These are phyloP conservation scores for Hypoxylon rubiginosum DNA, from an alignment of 2,329 filamentous ascomycete genomes.

Conservation along the genomic window DNA sequence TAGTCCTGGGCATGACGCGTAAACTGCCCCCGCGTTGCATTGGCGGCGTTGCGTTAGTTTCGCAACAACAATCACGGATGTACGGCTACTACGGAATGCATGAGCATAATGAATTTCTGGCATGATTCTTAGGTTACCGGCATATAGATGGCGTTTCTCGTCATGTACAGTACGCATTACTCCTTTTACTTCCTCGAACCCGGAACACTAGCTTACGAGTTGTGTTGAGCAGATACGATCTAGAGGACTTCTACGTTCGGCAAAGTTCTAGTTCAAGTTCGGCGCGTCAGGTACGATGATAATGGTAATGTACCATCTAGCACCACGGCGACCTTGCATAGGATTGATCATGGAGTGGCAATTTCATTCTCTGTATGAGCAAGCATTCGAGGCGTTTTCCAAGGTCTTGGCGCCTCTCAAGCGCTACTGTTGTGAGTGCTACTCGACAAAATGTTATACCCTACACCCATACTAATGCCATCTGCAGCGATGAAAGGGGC, in stretches of 20 bases:
- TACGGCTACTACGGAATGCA: constrained; percentile 37
- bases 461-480: constrained; percentile 20
- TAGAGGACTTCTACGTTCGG: constrained; percentile 44
- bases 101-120: constrained; percentile 37
- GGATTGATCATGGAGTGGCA: constrained; percentile 29
- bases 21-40: constrained; percentile 50
- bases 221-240: constrained; percentile 40
- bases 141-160: constrained; percentile 43
- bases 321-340: constrained; percentile 31
- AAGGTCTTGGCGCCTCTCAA: constrained; percentile 25
- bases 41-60: constrained; percentile 29
- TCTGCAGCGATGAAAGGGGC: constrained; percentile 34
- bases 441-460: background rate
- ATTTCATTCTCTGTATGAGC: constrained; percentile 33
- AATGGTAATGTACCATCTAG: constrained; percentile 44
- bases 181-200: background rate
- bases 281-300: constrained; percentile 35
- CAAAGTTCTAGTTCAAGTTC: constrained; percentile 39
- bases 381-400: constrained; percentile 39
- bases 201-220: constrained; percentile 4
- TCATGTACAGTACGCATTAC: constrained; percentile 40
- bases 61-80: constrained; percentile 29
- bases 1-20: constrained; percentile 54
- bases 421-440: constrained; percentile 25
- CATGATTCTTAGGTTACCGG: constrained; percentile 39